Conservation (phyloP, 345 rosid genomes). For the Cardiospermum halicacabum region DNA sequence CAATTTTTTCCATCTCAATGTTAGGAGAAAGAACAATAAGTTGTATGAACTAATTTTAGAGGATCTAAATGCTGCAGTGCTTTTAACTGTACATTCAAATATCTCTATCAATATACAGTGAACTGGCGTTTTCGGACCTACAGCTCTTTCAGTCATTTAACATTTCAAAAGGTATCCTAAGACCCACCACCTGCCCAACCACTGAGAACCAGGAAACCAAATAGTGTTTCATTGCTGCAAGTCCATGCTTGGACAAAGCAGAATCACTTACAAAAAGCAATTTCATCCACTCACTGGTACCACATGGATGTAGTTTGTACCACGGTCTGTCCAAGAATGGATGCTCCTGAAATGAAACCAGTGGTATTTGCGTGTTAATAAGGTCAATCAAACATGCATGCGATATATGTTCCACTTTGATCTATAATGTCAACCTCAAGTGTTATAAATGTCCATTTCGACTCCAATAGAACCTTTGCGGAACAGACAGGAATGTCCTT, state of each 20-base stretch:
- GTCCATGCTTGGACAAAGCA: slow-evolving; percentile 17
- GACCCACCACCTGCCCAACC: slow-evolving; percentile 77
- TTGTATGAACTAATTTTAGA: background rate
- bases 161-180: slow-evolving; percentile 46
- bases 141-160: slow-evolving; percentile 10
- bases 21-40: background rate
- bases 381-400: background rate
- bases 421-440: slow-evolving; percentile 45
- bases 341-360: slow-evolving; percentile 65
- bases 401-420: background rate
- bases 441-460: slow-evolving; percentile 88
- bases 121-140: background rate
- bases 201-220: slow-evolving; percentile 83
- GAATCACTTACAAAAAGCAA: slow-evolving; percentile 48
- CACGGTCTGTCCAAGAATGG: slow-evolving; percentile 81
- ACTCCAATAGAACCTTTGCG: slow-evolving; percentile 44
- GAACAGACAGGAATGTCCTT: slow-evolving; percentile 65
- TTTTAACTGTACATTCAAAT: background rate
- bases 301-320: slow-evolving; percentile 94
- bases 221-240: slow-evolving; percentile 37
- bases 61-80: background rate
- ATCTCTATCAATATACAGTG: background rate
- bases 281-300: slow-evolving; percentile 78
- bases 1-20: background rate
- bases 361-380: background rate